Conservation (phyloP, 2,329 filamentous ascomycete genomes). For the Harringtonia lauricola region DNA sequence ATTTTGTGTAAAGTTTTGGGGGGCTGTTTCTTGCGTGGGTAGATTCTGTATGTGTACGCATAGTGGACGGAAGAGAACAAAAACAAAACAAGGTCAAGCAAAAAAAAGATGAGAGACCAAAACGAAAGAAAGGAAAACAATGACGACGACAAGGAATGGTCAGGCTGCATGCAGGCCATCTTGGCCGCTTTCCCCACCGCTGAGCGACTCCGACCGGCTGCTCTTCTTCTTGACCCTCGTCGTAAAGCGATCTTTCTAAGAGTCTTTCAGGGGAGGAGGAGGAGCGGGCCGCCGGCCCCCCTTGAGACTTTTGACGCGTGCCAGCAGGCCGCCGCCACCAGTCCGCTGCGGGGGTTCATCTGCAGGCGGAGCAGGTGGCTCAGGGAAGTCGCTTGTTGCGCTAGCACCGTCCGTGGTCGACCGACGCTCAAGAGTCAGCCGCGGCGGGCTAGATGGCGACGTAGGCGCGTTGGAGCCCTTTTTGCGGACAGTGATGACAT, state of each 20-base stretch:
- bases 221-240: conserved; percentile 1
- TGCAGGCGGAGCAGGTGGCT: neutral
- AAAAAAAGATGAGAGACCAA: too few relatives aligned
- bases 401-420: conserved; percentile 43
- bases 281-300: conserved; percentile 43
- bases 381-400: conserved; percentile 6
- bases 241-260: conserved; percentile 11
- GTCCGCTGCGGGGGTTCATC: neutral
- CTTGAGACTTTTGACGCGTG: conserved; percentile 74
- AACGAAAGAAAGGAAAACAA: too few relatives aligned
- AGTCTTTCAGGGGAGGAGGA: conserved; percentile 11
- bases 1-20: neutral
- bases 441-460: conserved; percentile 48
- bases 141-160: too few relatives aligned
- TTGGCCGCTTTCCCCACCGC: neutral
- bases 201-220: neutral
- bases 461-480: conserved; percentile 14
- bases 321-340: conserved; percentile 53
- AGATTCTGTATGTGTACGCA: too few relatives aligned
- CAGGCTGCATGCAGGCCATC: neutral
- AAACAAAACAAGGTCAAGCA: too few relatives aligned
- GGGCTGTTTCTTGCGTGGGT: too few relatives aligned
- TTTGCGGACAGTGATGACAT: conserved; percentile 33
- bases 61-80: too few relatives aligned
- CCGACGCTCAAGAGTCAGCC: conserved; percentile 48